A percentile compares a stretch with the other conserved stretches of the same genome.
Evolutionary conservation across 352 stramenopile genomes (phyloP).

Genomic region (Hyaloperonospora arabidopsidis): DNA sequence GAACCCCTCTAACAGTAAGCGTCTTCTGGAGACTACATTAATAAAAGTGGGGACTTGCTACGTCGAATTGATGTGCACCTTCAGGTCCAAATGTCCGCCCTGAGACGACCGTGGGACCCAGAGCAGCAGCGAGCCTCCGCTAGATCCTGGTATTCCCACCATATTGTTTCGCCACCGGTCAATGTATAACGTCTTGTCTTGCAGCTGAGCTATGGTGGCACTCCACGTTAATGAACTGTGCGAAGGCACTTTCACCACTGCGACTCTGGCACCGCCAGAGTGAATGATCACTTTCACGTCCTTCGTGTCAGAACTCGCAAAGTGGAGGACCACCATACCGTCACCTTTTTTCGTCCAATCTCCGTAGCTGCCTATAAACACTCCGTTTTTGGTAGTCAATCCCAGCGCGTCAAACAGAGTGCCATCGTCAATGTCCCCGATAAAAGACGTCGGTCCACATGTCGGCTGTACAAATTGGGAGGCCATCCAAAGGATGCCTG

Average conservation of each 20-base stretch:
- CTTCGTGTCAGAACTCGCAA: slow-evolving; percentile 21
- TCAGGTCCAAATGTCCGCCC: slow-evolving; percentile 8
- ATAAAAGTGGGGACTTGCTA: too few relatives aligned
- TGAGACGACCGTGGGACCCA: slow-evolving; percentile 24
- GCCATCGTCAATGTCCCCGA: slow-evolving; percentile 48
- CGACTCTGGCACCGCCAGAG: slow-evolving; percentile 23
- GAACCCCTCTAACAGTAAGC: too few relatives aligned
- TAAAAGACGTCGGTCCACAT: slow-evolving; percentile 36
- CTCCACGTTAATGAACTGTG: slow-evolving; percentile 16
- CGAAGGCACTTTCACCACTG: slow-evolving; percentile 15
- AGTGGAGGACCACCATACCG: slow-evolving; percentile 19
- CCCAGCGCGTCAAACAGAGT: slow-evolving; percentile 33
- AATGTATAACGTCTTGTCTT: slow-evolving; percentile 29
- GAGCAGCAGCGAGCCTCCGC: slow-evolving; percentile 19
- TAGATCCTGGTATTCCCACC: slow-evolving; percentile 14
- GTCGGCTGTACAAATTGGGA: slow-evolving; percentile 51
- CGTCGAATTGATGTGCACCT: background rate
- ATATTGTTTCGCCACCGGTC: slow-evolving; percentile 22
- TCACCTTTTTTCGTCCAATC: slow-evolving; percentile 36
- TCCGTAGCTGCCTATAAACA: slow-evolving; percentile 37
- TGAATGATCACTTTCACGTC: slow-evolving; percentile 23
- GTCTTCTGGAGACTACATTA: too few relatives aligned
- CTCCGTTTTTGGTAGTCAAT: slow-evolving; percentile 30
- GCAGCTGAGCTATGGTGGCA: slow-evolving; percentile 15
- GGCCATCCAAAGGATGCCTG: slow-evolving; percentile 37